Base-by-base conservation (phyloP, 2,329 filamentous ascomycete genomes). In the Botrytis hyacinthi region DNA sequence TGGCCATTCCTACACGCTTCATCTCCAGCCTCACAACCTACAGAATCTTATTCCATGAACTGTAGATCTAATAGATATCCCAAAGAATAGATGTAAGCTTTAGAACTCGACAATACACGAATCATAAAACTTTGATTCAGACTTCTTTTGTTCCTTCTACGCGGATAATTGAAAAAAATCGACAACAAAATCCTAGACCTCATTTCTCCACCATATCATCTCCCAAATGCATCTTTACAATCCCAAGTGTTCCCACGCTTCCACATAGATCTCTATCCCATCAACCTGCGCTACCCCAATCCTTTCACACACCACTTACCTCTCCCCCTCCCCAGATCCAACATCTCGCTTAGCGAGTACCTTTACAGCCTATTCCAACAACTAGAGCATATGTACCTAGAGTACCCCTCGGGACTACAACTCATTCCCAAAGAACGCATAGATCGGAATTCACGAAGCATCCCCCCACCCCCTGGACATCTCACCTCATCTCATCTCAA, bases 21-120 rank as follows among this genome's bases (percentile, higher is more conserved):
- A 4, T n/a, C 4, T 4, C 22, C 22, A 51, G 4, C 22, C 22
- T 22, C 22, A n/a, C 2, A 6, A 14, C 2, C 48, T 0, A 5
- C 48, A 51, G 12, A n/a, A 14, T n/a, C 26, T 51, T 8, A n/a
- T 6, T 51, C 22, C 12, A 12, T 14, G 22, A 26, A 26, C 46
- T 26, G 4, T 6, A 12, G 18, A 44, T 44, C 18, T 8, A 44
- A 6, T 7, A 20, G 1, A 22, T 22, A 9, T 7, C 18, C 44
- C 44, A 4, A 20, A 20, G 2, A 46, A 2, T 46, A 7, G 2
- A 20, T 44, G 16, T 6, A 44, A 44, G 16, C 14, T 44, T 44
- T 1, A 44, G 7, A 18, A 44, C 42, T 44, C 42, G 0, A 1
- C 5, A 44, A 44, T 44, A 44, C 42, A 1, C 42, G 42, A 44